phyloP scores from a whole-genome alignment of 78 protist species.

The Dictyostelium capitatum region DNA sequence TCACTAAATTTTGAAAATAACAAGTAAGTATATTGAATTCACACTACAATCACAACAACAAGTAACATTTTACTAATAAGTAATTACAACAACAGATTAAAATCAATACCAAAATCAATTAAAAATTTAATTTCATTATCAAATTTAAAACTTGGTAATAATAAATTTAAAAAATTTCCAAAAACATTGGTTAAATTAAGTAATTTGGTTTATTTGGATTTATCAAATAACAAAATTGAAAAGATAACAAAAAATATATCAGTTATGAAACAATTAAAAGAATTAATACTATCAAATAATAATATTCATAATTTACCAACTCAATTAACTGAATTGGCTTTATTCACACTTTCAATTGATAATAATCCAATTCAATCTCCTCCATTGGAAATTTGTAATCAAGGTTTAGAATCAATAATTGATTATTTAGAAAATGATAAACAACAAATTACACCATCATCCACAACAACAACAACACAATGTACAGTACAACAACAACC shows the following conservation, averaged over 20 bases:
- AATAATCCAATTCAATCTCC: conserved; percentile 46
- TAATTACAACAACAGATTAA: conserved; percentile 1
- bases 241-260: conserved; percentile 46
- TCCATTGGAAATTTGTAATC: conserved; percentile 47
- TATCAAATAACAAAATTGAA: conserved; percentile 55
- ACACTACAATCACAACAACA: not conserved
- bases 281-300: conserved; percentile 40
- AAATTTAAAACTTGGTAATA: conserved; percentile 30
- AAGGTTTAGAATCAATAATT: conserved; percentile 54
- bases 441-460: not conserved
- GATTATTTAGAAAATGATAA: conserved; percentile 31
- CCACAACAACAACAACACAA: not conserved
- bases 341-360: conserved; percentile 29
- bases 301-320: conserved; percentile 30
- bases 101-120: conserved; percentile 53
- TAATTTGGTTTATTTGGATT: conserved; percentile 16
- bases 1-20: conserved; percentile 61
- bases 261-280: conserved; percentile 27
- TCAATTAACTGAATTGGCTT: conserved; percentile 51
- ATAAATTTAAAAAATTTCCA: conserved; percentile 69
- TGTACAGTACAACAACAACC: conserved; percentile 6
- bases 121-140: conserved; percentile 16
- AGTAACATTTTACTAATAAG: not conserved
- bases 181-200: conserved; percentile 5
- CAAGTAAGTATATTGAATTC: conserved; percentile 40